Evolutionary conservation across 108 stramenopile species (phyloP), one percentile per base, ranked within the genome.

Genomic region (Cyclotella choctawhatcheeana): DNA sequence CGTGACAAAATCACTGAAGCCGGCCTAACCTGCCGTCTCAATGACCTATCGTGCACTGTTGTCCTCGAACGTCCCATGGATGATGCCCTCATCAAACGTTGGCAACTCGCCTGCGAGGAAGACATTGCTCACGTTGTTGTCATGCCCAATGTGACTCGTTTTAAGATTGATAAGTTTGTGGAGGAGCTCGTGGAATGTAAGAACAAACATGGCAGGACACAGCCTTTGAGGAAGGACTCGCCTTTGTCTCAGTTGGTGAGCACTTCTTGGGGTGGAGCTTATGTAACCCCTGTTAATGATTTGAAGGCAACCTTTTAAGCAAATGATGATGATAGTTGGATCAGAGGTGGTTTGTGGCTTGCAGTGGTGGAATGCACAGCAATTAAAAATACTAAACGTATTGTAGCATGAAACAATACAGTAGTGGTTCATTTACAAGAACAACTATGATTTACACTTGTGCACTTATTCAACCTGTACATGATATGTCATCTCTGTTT

Each of bases 71-170:
- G 93, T 58, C 93, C 93, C 66, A 71, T 85, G 69, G 86, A 87
- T 68, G 88, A 92, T 52, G 76, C 63, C 30, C 69, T 94, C 64
- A 82, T 94, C 81, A 87, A 89, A 67, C 73, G 93, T 47, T 94
- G 93, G 93, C 90, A 91, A 66, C 74, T 94, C 20, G 93, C 93
- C 21, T 94, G 93, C 63, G 90, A 94, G 62, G 90, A 94, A 59
- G 93, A 94, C 67, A 94, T 94, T 82, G 90, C 90, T 17, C 93
- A 94, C 68, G 93, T 94, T 25, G 93, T 94, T 2, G 93, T 94
- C 54, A 94, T 94, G 93, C 93, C 93, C 59, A 94, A 94, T 73
- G 87, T 94, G 10, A 94, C 93, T 21, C 58, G 61, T 40, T 40
- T 55, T 32, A 94, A 94, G 67, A 94, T 94, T 82, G 89, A 94